phyloP scores from a whole-genome alignment of 164 flowering plant genomes.

The Chimonanthus salicifolius region DNA sequence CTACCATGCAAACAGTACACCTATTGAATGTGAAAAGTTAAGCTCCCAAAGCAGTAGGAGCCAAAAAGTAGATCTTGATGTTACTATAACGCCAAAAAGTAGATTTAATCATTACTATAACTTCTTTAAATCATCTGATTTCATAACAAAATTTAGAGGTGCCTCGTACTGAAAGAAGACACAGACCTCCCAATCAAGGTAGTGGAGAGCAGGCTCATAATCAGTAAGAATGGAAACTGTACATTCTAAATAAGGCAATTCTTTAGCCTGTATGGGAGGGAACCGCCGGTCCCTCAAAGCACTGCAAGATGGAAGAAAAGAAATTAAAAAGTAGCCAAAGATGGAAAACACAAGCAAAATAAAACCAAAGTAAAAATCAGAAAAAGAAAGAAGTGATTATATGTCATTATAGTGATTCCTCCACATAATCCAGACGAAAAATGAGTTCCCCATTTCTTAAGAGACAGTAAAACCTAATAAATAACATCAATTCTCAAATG shows the following conservation, averaged over 20 bases:
- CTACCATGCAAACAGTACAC: no score
- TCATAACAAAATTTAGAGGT: neutral
- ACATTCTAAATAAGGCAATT: slow-evolving; percentile 85
- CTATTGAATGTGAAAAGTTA: no score
- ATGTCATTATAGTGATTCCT: neutral
- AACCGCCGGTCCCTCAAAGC: slow-evolving; percentile 93
- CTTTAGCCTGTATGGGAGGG: slow-evolving; percentile 91
- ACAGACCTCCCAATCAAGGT: slow-evolving; percentile 97
- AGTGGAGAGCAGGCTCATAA: slow-evolving; percentile 70
- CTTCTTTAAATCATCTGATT: neutral
- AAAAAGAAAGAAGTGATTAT: no score
- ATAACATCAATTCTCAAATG: neutral
- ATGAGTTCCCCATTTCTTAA: neutral
- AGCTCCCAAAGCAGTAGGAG: no score
- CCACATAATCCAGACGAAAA: neutral
- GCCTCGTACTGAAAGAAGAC: neutral
- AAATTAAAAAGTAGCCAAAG: slow-evolving; percentile 6
- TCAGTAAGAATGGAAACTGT: slow-evolving; percentile 85
- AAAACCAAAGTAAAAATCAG: neutral
- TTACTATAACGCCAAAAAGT: neutral
- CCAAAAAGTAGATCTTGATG: no score
- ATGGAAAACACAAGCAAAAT: slow-evolving; percentile 3
- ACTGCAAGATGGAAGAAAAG: slow-evolving; percentile 37
- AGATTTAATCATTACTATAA: neutral
- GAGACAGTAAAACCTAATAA: neutral